Conservation (phyloP, 2,329 filamentous ascomycete species). For the Trichocomaceae sp. region DNA sequence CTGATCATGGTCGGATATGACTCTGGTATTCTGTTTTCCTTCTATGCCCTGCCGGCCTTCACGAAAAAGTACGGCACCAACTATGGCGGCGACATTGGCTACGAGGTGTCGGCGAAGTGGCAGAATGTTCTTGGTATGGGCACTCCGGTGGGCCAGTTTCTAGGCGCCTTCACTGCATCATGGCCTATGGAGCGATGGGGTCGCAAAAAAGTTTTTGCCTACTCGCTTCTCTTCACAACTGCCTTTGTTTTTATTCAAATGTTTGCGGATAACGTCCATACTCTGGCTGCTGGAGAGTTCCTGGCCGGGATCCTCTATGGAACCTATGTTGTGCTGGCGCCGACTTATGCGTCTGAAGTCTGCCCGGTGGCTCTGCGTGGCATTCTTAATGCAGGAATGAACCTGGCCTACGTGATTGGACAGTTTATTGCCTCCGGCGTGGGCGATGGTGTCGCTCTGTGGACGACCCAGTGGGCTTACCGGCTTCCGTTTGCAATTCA, state of each 20-base stretch:
- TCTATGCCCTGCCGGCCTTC: neutral
- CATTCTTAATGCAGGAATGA: constrained; percentile 50
- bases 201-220: neutral
- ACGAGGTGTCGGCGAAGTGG: neutral
- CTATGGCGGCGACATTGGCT: too few species aligned
- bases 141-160: neutral
- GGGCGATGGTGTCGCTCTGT: constrained; percentile 35
- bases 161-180: neutral
- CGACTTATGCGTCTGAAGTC: constrained; percentile 49
- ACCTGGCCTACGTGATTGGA: constrained; percentile 53
- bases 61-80: neutral
- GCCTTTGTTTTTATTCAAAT: neutral
- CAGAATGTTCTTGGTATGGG: neutral
- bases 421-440: constrained; percentile 48
- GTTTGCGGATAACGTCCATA: neutral
- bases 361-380: constrained; percentile 40
- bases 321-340: constrained; percentile 47
- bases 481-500: constrained; percentile 47
- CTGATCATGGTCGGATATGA: neutral
- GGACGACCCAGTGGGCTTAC: constrained; percentile 43
- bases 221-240: neutral
- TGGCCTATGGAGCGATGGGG: neutral
- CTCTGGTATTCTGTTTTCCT: neutral
- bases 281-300: constrained; percentile 54
- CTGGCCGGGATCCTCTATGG: constrained; percentile 55